A percentile compares a stretch with the other conserved stretches of the same genome.
phyloP scores from a whole-genome alignment of 495 filamentous ascomycete species.

The Podospora pseudopauciseta region DNA sequence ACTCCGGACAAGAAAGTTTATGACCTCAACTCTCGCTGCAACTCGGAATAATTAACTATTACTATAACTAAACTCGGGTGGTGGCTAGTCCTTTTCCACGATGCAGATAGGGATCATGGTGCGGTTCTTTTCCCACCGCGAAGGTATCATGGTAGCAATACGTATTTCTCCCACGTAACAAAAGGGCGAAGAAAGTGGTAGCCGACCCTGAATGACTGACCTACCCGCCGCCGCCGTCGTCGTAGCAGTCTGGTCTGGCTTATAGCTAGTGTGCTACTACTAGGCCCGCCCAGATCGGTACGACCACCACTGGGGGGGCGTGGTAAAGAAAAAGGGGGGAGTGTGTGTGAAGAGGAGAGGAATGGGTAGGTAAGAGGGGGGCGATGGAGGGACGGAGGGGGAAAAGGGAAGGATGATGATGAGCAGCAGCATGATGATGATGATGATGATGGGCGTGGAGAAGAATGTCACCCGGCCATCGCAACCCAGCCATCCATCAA shows the following conservation, averaged over 20 bases:
- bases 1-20: not conserved
- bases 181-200: not conserved
- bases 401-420: not conserved
- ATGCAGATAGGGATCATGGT: not conserved
- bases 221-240: not conserved
- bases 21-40: not conserved
- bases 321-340: not conserved
- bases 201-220: not conserved
- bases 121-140: not conserved
- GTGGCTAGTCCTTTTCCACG: not conserved
- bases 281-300: not conserved
- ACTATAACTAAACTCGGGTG: not conserved
- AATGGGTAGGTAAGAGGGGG: not conserved
- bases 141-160: not conserved
- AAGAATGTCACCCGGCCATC: slow-evolving; percentile 4
- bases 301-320: too few species aligned
- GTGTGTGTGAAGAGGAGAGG: not conserved
- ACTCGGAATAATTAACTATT: not conserved
- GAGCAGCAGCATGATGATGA: not conserved
- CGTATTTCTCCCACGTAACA: not conserved
- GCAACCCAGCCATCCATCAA: not conserved
- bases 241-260: not conserved
- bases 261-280: not conserved
- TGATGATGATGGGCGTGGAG: not conserved
- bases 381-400: not conserved